Percentiles rank a stretch among this genome's conserved stretches.
phyloP scores from a whole-genome alignment of 768 basidiomycete species.

The Artomyces pyxidatus region DNA sequence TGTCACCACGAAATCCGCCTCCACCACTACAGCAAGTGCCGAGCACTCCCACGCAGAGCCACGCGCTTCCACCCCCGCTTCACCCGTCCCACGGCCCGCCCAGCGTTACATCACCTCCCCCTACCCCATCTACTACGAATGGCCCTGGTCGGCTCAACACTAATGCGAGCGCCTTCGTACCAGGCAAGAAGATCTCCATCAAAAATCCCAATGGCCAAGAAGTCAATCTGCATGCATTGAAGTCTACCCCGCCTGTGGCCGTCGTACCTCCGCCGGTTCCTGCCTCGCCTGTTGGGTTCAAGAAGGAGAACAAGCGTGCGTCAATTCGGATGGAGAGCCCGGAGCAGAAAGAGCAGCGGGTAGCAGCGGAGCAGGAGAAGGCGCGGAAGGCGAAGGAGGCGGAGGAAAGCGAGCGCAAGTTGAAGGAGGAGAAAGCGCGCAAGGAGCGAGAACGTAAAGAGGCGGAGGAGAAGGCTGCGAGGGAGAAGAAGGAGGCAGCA shows the following conservation, averaged over 20 bases:
- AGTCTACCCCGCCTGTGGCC: slow-evolving; percentile 33
- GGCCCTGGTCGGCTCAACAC: slow-evolving; percentile 40
- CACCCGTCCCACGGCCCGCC: slow-evolving; percentile 42
- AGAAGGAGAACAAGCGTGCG: slow-evolving; percentile 17
- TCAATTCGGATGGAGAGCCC: slow-evolving; percentile 59
- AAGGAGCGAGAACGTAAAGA: slow-evolving; percentile 32
- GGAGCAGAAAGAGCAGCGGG: slow-evolving; percentile 42
- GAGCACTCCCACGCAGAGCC: slow-evolving; percentile 60
- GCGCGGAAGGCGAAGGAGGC: slow-evolving; percentile 37
- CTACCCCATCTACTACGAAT: slow-evolving; percentile 52
- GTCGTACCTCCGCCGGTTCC: slow-evolving; percentile 30
- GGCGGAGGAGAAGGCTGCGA: slow-evolving; percentile 37
- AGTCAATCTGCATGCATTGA: slow-evolving; percentile 49
- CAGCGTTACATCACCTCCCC: slow-evolving; percentile 55
- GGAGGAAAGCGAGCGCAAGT: slow-evolving; percentile 29
- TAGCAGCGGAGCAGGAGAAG: slow-evolving; percentile 40
- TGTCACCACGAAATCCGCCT: slow-evolving; percentile 62
- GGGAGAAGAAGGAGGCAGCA: slow-evolving; percentile 32
- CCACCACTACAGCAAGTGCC: slow-evolving; percentile 41
- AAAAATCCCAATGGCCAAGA: slow-evolving; percentile 42
- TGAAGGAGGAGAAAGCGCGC: slow-evolving; percentile 27
- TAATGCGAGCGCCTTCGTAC: slow-evolving; percentile 61
- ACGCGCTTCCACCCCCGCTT: slow-evolving; percentile 40
- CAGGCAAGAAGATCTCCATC: slow-evolving; percentile 31
- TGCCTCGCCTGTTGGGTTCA: slow-evolving; percentile 2